Evolutionary conservation across 345 rosid species (phyloP).

Genomic region (Gossypium mustelinum): DNA sequence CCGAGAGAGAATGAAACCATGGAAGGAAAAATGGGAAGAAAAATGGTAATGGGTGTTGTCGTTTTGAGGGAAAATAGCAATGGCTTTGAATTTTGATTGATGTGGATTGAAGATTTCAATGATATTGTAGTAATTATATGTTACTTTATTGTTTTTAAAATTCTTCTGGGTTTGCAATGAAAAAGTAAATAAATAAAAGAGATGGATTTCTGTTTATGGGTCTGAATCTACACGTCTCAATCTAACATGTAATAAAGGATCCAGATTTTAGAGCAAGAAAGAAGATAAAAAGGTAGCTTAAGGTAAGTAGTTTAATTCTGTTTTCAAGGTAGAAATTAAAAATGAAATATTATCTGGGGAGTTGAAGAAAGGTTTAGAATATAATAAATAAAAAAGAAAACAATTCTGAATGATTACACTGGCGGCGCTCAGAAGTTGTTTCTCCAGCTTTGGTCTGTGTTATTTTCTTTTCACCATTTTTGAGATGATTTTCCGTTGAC

Average conservation of each 20-base stretch:
- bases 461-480: neutral
- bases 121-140: too few relatives aligned
- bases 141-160: neutral
- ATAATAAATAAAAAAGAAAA: too few relatives aligned
- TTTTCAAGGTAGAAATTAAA: too few relatives aligned
- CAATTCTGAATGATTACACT: neutral
- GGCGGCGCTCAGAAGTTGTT: slow-evolving; percentile 1
- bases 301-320: too few relatives aligned
- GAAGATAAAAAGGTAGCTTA: neutral
- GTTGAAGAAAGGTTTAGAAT: neutral
- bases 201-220: neutral
- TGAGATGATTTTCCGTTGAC: slow-evolving; percentile 4
- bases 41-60: neutral
- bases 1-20: slow-evolving; percentile 15
- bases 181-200: neutral
- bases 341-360: neutral
- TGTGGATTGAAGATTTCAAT: slow-evolving; percentile 8
- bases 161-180: too few relatives aligned
- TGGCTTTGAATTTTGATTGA: slow-evolving; percentile 17
- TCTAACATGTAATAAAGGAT: slow-evolving; percentile 15
- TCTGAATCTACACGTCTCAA: slow-evolving; percentile 1
- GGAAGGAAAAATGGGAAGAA: neutral
- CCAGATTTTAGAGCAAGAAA: slow-evolving; percentile 10
- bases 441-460: neutral
- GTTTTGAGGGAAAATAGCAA: neutral